phyloP scores from a whole-genome alignment of 139 green algal species.

The Eudorina sp. region DNA sequence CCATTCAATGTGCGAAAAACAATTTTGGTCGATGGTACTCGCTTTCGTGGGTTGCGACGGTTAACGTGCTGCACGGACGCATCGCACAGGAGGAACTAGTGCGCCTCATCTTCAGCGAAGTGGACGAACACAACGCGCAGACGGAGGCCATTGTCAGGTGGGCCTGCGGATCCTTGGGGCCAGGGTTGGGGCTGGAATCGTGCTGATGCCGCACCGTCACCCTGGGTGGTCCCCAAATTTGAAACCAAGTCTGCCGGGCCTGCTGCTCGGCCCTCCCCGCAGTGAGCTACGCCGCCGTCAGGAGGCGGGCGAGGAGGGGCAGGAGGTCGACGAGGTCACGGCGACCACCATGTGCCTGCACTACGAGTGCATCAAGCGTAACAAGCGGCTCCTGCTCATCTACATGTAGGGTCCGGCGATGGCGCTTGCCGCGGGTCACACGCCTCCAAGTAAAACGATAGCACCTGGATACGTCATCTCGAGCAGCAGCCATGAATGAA shows the following conservation, averaged over 20 bases:
- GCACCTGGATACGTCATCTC: too few species aligned
- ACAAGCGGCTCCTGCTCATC: conserved; percentile 55
- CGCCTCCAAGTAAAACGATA: too few species aligned
- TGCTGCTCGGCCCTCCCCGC: neutral
- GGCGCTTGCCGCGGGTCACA: too few species aligned
- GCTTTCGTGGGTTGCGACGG: neutral
- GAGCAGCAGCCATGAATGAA: too few species aligned
- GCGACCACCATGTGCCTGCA: conserved; percentile 51
- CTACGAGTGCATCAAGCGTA: conserved; percentile 55
- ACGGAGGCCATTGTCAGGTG: conserved; percentile 49
- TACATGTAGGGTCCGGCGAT: conserved; percentile 51
- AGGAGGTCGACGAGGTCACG: conserved; percentile 24
- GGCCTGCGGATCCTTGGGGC: too few species aligned
- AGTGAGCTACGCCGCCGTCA: conserved; percentile 38
- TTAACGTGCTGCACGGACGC: neutral
- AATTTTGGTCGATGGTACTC: neutral
- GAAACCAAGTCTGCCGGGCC: neutral
- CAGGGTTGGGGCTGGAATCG: too few species aligned
- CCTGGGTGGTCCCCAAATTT: too few species aligned
- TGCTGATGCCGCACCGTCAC: too few species aligned
- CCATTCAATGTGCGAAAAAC: conserved; percentile 45
- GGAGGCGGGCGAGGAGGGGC: conserved; percentile 7
- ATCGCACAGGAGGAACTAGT: conserved; percentile 53
- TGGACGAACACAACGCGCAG: conserved; percentile 48
- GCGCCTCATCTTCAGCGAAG: conserved; percentile 48